Conservation (phyloP, 2,329 filamentous ascomycete species). For the Colletotrichum cereale region DNA sequence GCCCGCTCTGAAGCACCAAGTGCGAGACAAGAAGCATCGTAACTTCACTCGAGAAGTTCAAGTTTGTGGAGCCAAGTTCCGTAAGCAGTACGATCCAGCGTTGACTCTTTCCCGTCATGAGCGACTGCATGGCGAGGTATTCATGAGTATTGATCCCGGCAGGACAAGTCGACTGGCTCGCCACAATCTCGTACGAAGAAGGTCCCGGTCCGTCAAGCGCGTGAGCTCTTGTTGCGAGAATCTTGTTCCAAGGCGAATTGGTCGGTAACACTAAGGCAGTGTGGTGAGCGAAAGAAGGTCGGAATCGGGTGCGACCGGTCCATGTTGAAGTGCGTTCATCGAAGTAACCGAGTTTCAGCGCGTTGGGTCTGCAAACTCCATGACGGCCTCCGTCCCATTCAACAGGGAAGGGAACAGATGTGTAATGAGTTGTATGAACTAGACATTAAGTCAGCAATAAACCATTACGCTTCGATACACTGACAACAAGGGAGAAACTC, state of each 20-base stretch:
- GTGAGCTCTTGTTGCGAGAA: conserved; percentile 46
- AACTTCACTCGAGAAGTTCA: conserved; percentile 71
- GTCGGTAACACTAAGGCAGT: conserved; percentile 54
- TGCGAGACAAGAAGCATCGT: conserved; percentile 63
- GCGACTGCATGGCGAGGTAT: conserved; percentile 62
- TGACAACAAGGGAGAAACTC: conserved; percentile 31
- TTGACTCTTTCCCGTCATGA: conserved; percentile 58
- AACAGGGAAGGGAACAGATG: conserved; percentile 44
- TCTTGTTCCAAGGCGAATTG: conserved; percentile 50
- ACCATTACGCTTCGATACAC: background rate
- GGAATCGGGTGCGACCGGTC: conserved; percentile 47
- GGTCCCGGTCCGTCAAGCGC: conserved; percentile 53
- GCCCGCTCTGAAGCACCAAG: conserved; percentile 68
- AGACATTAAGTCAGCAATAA: background rate
- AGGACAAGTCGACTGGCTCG: conserved; percentile 63
- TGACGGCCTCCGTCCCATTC: conserved; percentile 45
- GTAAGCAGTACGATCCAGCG: conserved; percentile 64
- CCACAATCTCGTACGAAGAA: conserved; percentile 67
- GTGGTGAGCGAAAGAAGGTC: conserved; percentile 59
- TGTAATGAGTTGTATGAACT: conserved; percentile 48
- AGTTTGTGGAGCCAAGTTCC: conserved; percentile 63
- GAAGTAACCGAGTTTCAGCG: conserved; percentile 60
- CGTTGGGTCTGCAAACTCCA: conserved; percentile 59
- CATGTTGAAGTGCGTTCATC: conserved; percentile 56
- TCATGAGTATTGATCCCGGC: conserved; percentile 61